Evolutionary conservation across 2,329 filamentous ascomycete genomes (phyloP).

Genomic region (Magnaporthiopsis rhizophila): DNA sequence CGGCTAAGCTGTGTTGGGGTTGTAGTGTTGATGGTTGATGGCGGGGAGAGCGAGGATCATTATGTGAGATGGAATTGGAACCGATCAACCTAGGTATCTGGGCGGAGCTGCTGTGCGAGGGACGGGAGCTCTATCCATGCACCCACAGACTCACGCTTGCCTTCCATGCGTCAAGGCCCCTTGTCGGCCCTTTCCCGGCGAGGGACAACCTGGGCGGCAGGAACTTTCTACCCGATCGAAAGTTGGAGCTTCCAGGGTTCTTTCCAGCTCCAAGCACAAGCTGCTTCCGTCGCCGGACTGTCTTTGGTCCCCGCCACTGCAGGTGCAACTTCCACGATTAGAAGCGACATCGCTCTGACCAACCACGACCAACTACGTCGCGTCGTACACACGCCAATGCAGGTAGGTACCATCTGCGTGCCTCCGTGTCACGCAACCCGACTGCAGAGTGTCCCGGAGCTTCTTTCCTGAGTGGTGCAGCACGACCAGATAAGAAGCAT

Average conservation of each 20-base stretch:
- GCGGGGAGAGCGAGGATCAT: background rate
- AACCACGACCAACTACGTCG: background rate
- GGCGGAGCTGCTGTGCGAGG: background rate
- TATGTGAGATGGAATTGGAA: background rate
- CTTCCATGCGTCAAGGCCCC: too few species aligned
- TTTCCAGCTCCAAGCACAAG: background rate
- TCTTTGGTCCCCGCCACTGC: background rate
- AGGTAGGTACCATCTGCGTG: background rate
- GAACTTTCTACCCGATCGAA: background rate
- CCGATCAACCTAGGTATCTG: too few species aligned
- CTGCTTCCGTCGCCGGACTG: background rate
- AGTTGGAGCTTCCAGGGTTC: background rate
- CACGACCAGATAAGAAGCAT: background rate
- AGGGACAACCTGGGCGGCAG: background rate
- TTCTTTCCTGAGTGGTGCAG: background rate
- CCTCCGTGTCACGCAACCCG: background rate
- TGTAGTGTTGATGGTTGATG: background rate
- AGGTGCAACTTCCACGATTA: background rate
- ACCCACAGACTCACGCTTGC: too few species aligned
- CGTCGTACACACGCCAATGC: background rate
- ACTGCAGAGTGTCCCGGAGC: background rate
- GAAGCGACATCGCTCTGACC: background rate
- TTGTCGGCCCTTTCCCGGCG: background rate
- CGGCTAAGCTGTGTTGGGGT: background rate
- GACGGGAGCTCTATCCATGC: background rate